Percentiles rank a stretch among this genome's conserved stretches.
Conservation (phyloP, 371 early-diverging fungal genomes). For the Syncephalastrum sp. region DNA sequence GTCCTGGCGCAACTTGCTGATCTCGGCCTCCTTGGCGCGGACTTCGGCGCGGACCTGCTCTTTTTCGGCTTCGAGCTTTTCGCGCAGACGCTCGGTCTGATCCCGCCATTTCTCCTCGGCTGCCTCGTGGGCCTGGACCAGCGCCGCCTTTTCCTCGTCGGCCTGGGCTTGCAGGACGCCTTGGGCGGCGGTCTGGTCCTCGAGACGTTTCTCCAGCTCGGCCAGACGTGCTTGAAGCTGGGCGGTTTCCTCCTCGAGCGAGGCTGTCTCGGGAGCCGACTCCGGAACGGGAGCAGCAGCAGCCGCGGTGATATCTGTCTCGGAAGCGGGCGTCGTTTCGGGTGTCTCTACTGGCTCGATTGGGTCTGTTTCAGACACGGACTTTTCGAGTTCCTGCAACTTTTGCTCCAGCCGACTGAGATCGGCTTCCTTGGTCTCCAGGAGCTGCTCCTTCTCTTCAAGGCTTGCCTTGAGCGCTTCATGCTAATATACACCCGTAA, state of each 20-base stretch:
- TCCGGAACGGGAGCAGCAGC: too few species aligned
- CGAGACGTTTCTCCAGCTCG: constrained; percentile 8
- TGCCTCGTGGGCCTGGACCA: constrained; percentile 11
- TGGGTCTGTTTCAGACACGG: constrained; percentile 1
- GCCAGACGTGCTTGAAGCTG: constrained; percentile 3
- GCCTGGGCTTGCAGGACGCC: neutral
- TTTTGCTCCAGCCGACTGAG: constrained; percentile 11
- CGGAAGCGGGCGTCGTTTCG: neutral
- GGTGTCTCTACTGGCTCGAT: constrained; percentile 4
- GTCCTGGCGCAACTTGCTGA: constrained; percentile 19
- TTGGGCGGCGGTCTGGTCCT: neutral
- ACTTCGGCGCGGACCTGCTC: constrained; percentile 14
- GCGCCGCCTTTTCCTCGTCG: constrained; percentile 15
- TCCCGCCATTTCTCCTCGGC: constrained; percentile 15
- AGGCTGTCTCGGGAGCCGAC: neutral
- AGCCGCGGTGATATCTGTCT: neutral
- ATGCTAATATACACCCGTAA: constrained; percentile 7
- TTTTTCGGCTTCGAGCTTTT: constrained; percentile 23
- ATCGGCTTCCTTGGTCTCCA: constrained; percentile 19
- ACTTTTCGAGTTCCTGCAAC: constrained; percentile 12
- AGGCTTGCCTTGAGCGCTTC: constrained; percentile 14
- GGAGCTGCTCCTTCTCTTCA: constrained; percentile 14
- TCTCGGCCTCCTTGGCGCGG: constrained; percentile 21
- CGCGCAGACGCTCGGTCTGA: constrained; percentile 22
- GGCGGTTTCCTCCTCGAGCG: constrained; percentile 5